Percentiles rank a stretch among this genome's conserved stretches.
Evolutionary conservation across 306 rosid species (phyloP).

Genomic region (Castanea sativa): DNA sequence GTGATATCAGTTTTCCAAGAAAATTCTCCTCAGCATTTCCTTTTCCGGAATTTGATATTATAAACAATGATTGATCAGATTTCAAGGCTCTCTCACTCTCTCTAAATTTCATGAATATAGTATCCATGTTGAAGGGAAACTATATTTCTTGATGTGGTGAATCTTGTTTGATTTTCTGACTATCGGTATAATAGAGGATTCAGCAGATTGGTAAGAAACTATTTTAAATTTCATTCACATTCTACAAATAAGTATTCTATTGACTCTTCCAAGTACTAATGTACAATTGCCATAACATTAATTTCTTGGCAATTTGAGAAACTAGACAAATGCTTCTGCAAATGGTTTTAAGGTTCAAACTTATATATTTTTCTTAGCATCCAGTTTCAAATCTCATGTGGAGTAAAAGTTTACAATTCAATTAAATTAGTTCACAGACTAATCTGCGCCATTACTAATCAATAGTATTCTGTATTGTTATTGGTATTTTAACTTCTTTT

Average conservation of each 20-base stretch:
- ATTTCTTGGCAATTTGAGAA: too few species aligned
- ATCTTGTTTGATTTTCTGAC: constrained; percentile 33
- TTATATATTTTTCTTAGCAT: background rate
- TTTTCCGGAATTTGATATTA: constrained; percentile 33
- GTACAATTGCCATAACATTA: constrained; percentile 3
- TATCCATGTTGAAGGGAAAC: constrained; percentile 38
- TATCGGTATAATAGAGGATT: constrained; percentile 15
- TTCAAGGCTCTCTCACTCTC: constrained; percentile 26
- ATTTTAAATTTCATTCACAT: constrained; percentile 36
- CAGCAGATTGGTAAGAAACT: constrained; percentile 32
- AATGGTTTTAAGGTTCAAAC: background rate
- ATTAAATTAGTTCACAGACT: background rate
- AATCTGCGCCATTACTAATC: background rate
- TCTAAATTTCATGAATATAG: constrained; percentile 37
- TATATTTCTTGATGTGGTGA: constrained; percentile 38
- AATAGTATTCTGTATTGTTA: background rate
- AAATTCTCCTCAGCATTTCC: background rate
- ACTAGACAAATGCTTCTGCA: constrained; percentile 19
- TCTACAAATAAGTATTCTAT: constrained; percentile 24
- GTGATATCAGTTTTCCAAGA: constrained; percentile 28
- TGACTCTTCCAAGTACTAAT: constrained; percentile 12
- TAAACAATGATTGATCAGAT: constrained; percentile 43
- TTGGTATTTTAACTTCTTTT: background rate
- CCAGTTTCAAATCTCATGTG: background rate
- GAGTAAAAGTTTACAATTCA: background rate